Base-by-base conservation (phyloP, 2,329 filamentous ascomycete genomes). In the Ophiostoma ips region DNA sequence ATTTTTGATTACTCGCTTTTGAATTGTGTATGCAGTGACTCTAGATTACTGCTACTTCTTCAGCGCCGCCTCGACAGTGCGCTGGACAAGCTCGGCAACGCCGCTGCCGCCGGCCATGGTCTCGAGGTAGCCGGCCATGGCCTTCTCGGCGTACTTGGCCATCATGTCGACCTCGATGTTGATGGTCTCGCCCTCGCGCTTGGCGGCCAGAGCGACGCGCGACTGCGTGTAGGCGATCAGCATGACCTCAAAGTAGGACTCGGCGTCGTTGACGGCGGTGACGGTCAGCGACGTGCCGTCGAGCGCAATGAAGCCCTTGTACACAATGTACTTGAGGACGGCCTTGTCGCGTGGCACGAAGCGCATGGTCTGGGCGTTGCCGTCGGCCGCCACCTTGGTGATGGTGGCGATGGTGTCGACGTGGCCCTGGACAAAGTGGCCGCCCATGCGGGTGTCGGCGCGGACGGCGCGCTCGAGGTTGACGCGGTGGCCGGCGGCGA, bases 351-450 rank as follows among this genome's bases (percentile, higher is more conserved):
- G 53, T 41, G 90, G 89, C 63, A 75, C 71, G 65, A 98, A 81
- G 35, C 90, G 78, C 65, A 96, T 84, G 1, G 87, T 94, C 54
- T 94, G 66, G 7, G 92, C 87, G 67, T 96, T 95, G 51, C 90
- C 88, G 66, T 98, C 92, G 3, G 82, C 80, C 16, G 76, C 81
- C 34, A 84, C 76, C 40, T 77, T 76, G 36, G 82, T 62, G 53
- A 98, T 84, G 40, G 75, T 77, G 0, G 90, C 92, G 36, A 83
- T 80, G 11, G 87, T 90, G 66, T 98, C 94, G 53, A 98, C 90
- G 66, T 98, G 92, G 37, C 92, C 92, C 68, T 98, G 94, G 31
- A 96, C 90, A 61, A 96, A 95, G 69, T 98, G 92, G 0, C 92
- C 92, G 44, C 94, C 92, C 87, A 98, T 96, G 50, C 92, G 86